Conservation (phyloP, 345 rosid species). For the Mangifera indica region DNA sequence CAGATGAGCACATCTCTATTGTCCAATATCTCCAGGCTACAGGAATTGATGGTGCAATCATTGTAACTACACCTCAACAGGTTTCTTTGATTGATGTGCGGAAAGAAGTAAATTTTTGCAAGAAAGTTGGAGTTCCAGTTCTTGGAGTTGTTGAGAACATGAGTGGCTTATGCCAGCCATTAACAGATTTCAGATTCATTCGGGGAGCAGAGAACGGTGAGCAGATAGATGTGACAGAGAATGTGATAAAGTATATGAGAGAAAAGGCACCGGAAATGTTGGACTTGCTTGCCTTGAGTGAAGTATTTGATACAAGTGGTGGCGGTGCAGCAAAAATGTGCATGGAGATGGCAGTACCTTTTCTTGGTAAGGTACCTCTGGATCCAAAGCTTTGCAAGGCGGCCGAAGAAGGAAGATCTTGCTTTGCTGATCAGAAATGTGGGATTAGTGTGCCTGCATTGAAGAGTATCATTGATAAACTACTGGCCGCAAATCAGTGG, state of each 20-base stretch:
- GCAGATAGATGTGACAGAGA: conserved; percentile 57
- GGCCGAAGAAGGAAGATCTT: conserved; percentile 89
- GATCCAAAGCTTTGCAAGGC: conserved; percentile 84
- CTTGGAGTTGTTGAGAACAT: conserved; percentile 97
- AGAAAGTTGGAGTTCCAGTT: conserved; percentile 78
- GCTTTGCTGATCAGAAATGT: conserved; percentile 70
- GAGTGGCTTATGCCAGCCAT: conserved; percentile 82
- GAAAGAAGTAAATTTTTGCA: conserved; percentile 90
- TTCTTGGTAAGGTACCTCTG: conserved; percentile 85
- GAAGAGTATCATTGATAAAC: conserved; percentile 32
- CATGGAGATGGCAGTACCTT: conserved; percentile 72
- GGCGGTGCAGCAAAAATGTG: conserved; percentile 90
- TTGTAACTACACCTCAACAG: conserved; percentile 90
- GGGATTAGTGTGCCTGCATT: conserved; percentile 62
- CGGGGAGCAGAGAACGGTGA: conserved; percentile 47
- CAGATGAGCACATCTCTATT: conserved; percentile 91
- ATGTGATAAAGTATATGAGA: conserved; percentile 44
- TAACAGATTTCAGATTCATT: conserved; percentile 64
- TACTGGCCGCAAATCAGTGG: conserved; percentile 12
- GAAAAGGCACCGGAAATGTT: conserved; percentile 79
- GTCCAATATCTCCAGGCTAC: conserved; percentile 83
- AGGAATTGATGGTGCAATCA: conserved; percentile 90
- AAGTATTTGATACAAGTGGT: conserved; percentile 81
- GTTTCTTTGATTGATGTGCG: conserved; percentile 90
- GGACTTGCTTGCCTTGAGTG: conserved; percentile 50